Evolutionary conservation across 2,329 filamentous ascomycete genomes (phyloP).

Genomic region (Trichophyton simii): DNA sequence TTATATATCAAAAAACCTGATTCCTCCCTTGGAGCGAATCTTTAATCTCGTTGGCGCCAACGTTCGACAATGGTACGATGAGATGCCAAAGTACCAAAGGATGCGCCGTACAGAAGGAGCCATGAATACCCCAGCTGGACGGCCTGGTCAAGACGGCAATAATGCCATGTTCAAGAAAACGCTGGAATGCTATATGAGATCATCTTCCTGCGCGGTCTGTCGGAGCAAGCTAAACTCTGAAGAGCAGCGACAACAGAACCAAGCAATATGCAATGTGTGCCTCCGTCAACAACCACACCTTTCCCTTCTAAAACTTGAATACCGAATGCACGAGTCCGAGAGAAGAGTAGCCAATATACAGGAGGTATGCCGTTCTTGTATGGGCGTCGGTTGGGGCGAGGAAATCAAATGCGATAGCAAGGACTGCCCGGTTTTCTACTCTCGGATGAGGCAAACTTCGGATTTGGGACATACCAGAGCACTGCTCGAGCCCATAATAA

Average conservation of each 20-base stretch:
- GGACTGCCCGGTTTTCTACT: slow-evolving; percentile 86
- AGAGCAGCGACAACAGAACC: slow-evolving; percentile 17
- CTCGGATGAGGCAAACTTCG: slow-evolving; percentile 27
- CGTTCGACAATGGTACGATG: slow-evolving; percentile 81
- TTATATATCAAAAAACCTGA: slow-evolving; percentile 91
- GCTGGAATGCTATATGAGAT: slow-evolving; percentile 86
- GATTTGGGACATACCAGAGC: slow-evolving; percentile 27
- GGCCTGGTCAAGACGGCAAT: slow-evolving; percentile 5
- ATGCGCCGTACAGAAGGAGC: slow-evolving; percentile 48
- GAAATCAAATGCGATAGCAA: slow-evolving; percentile 77
- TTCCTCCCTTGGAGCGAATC: slow-evolving; percentile 87
- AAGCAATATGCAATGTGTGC: slow-evolving; percentile 30
- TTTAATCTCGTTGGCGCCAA: slow-evolving; percentile 94
- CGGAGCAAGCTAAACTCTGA: slow-evolving; percentile 41
- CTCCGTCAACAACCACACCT: slow-evolving; percentile 31
- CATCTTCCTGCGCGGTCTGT: slow-evolving; percentile 68
- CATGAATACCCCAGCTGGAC: neutral
- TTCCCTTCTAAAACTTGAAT: slow-evolving; percentile 53
- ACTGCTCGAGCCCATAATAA: slow-evolving; percentile 26
- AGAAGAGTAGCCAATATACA: slow-evolving; percentile 51
- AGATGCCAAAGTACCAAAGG: slow-evolving; percentile 84
- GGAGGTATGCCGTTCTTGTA: slow-evolving; percentile 67
- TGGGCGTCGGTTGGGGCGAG: slow-evolving; percentile 58
- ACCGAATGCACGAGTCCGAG: slow-evolving; percentile 51
- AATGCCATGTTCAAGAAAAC: slow-evolving; percentile 45